Percentiles rank a stretch among this genome's conserved stretches.
Evolutionary conservation across 331 rosid genomes (phyloP).

Genomic region (Arachis monticola): DNA sequence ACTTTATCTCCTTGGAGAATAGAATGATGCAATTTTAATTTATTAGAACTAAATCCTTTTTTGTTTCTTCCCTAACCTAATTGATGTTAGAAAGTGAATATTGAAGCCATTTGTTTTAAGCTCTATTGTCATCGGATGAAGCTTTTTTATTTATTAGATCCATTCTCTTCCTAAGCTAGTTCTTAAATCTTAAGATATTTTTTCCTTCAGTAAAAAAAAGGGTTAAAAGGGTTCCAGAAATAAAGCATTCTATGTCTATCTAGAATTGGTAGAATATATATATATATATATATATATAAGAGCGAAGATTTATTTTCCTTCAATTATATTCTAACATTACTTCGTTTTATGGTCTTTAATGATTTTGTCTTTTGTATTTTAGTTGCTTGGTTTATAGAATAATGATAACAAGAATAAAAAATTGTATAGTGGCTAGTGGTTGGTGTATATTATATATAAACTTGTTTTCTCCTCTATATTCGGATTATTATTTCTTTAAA

Average conservation of each 20-base stretch:
- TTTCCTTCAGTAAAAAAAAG: conserved; percentile 2
- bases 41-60: neutral
- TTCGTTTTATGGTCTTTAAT: neutral
- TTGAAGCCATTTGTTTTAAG: conserved; percentile 16
- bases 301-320: conserved; percentile 16
- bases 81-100: conserved; percentile 5
- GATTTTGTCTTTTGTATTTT: neutral
- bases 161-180: neutral
- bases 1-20: too few relatives aligned
- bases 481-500: neutral
- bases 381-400: too few relatives aligned
- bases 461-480: neutral
- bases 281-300: neutral
- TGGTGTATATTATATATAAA: neutral
- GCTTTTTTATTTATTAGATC: conserved; percentile 1
- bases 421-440: too few relatives aligned
- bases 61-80: neutral
- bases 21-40: too few relatives aligned
- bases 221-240: conserved; percentile 14
- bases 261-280: neutral
- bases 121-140: conserved; percentile 1
- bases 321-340: conserved; percentile 6
- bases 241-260: neutral
- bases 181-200: neutral
- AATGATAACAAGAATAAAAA: too few relatives aligned